Conservation (phyloP, 2,329 filamentous ascomycete species). For the Cladosporium phlei region DNA sequence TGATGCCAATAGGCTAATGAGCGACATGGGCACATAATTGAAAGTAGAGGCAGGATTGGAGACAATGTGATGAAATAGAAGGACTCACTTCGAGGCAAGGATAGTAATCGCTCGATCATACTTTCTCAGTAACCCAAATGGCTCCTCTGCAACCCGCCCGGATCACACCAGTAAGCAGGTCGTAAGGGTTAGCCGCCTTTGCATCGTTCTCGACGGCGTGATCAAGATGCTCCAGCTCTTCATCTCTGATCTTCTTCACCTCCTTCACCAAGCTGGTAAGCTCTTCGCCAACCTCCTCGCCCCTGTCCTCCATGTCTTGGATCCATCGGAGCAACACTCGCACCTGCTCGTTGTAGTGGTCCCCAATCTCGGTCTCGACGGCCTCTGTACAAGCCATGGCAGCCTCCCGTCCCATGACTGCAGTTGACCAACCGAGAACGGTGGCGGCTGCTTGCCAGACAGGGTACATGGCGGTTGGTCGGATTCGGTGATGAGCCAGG, state of each 20-base stretch:
- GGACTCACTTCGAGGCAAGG: no score
- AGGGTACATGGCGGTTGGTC: conserved; percentile 88
- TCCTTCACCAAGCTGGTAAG: conserved; percentile 66
- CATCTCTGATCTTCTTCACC: conserved; percentile 80
- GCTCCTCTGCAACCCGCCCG: conserved; percentile 84
- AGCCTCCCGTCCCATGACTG: conserved; percentile 81
- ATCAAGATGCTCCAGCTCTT: conserved; percentile 94
- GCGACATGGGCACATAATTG: no score
- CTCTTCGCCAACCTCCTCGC: conserved; percentile 77
- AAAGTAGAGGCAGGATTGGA: no score
- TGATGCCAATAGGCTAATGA: no score
- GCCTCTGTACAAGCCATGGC: conserved; percentile 99
- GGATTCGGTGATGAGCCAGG: conserved; percentile 78
- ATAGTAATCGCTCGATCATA: conserved; percentile 40
- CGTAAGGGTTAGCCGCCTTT: conserved; percentile 83
- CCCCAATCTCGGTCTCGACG: conserved; percentile 95
- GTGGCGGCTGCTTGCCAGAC: conserved; percentile 79
- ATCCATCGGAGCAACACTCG: conserved; percentile 76
- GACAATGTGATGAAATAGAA: no score
- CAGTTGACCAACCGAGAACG: conserved; percentile 82
- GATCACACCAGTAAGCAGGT: conserved; percentile 80
- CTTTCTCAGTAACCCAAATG: conserved; percentile 82
- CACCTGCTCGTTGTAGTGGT: conserved; percentile 93
- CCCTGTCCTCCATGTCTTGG: conserved; percentile 65
- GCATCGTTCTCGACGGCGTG: conserved; percentile 91